Evolutionary conservation across 2,329 filamentous ascomycete species (phyloP).

Genomic region (Verruconis gallopava): DNA sequence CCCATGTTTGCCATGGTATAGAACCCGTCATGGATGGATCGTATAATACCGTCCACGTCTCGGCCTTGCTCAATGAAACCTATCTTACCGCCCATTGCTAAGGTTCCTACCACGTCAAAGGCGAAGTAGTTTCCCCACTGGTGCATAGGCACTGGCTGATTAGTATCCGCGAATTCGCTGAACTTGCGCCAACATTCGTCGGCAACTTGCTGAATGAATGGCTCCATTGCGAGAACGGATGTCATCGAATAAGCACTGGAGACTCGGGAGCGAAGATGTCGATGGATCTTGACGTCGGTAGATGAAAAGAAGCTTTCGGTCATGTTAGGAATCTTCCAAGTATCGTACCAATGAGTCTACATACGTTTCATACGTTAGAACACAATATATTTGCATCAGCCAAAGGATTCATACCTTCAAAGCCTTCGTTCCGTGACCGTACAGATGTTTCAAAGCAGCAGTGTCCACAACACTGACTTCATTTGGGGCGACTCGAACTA

Average conservation of each 20-base stretch:
- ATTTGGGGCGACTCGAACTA: conserved; percentile 16
- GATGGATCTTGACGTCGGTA: neutral
- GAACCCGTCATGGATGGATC: conserved; percentile 1
- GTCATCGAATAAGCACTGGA: neutral
- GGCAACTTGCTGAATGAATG: neutral
- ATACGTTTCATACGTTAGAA: neutral
- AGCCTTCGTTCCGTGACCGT: neutral
- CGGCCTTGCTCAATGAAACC: neutral
- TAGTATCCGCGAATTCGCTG: neutral
- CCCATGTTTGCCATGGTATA: neutral
- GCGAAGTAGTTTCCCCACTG: neutral
- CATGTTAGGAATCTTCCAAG: neutral
- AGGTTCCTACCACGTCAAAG: neutral
- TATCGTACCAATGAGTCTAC: neutral
- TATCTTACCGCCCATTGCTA: neutral
- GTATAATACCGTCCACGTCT: neutral
- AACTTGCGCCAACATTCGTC: neutral
- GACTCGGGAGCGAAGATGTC: neutral
- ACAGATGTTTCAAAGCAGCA: neutral
- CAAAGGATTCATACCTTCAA: neutral
- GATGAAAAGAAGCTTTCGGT: neutral
- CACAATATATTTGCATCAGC: neutral
- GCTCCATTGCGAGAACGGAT: neutral
- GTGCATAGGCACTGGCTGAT: neutral
- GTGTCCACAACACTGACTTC: conserved; percentile 11